Evolutionary conservation across 2,329 filamentous ascomycete species (phyloP).

Genomic region (Neurospora sp.): DNA sequence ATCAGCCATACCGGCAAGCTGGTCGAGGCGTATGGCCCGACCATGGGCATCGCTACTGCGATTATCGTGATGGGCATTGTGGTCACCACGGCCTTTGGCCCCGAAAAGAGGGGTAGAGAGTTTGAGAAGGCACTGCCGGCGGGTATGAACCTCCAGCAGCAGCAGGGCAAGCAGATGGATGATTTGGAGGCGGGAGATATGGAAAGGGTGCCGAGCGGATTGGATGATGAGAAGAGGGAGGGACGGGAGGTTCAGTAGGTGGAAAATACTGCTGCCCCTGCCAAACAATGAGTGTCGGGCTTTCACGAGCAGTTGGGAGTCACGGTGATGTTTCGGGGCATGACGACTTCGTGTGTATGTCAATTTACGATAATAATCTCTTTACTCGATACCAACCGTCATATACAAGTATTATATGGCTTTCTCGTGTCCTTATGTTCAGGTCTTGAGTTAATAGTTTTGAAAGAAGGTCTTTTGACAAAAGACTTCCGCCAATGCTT

Average conservation of each 20-base stretch:
- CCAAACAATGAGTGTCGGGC: not conserved
- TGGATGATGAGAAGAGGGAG: slow-evolving; percentile 1
- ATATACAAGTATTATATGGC: not conserved
- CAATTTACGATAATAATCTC: not conserved
- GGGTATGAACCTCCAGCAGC: slow-evolving; percentile 27
- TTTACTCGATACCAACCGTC: not conserved
- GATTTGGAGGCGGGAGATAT: slow-evolving; percentile 4
- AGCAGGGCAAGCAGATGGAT: slow-evolving; percentile 1
- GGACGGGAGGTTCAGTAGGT: slow-evolving; percentile 1
- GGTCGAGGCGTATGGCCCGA: slow-evolving; percentile 63
- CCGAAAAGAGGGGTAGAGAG: slow-evolving; percentile 61
- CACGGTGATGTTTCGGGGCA: not conserved
- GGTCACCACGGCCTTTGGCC: slow-evolving; percentile 58
- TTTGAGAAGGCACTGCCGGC: slow-evolving; percentile 54
- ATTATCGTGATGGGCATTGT: slow-evolving; percentile 65
- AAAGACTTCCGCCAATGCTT: not conserved
- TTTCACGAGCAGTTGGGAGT: not conserved
- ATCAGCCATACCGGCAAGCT: slow-evolving; percentile 41
- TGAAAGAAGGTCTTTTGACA: not conserved
- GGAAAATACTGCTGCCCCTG: not conserved
- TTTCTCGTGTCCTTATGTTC: not conserved
- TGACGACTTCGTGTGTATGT: not conserved
- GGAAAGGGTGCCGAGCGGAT: not conserved
- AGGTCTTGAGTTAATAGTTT: not conserved
- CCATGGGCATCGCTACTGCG: slow-evolving; percentile 67